These are phyloP conservation scores for Chernovozyma sophiae-reginae DNA, from an alignment of 1,139 yeast genomes.

Conservation along the genomic window DNA sequence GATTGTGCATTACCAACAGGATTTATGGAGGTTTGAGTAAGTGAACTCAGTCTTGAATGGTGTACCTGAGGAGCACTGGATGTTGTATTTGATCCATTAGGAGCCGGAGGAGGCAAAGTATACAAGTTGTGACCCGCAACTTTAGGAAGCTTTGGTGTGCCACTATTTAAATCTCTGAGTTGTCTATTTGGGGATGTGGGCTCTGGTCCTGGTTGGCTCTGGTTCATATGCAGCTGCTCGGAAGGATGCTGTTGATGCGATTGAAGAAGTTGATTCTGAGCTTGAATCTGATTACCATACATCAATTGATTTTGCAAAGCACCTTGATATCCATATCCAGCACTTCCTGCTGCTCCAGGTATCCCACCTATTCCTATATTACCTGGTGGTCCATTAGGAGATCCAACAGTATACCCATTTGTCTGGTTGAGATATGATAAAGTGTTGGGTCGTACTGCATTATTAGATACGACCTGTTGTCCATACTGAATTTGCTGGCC, in stretches of 20 bases:
- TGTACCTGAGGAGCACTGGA: constrained; percentile 17
- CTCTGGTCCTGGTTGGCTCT: constrained; percentile 13
- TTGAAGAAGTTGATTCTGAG: constrained; percentile 22
- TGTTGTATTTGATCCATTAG: constrained; percentile 10
- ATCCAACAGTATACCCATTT: background rate
- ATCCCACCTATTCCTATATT: background rate
- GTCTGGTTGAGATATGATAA: constrained; percentile 15
- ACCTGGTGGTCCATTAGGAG: background rate
- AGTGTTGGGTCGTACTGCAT: constrained; percentile 22
- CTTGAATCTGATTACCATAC: constrained; percentile 13
- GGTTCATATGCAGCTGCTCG: constrained; percentile 6
- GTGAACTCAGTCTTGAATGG: constrained; percentile 30
- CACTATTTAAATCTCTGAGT: constrained; percentile 18
- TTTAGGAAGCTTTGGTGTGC: constrained; percentile 37
- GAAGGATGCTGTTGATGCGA: constrained; percentile 6
- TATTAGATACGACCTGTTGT: constrained; percentile 13
- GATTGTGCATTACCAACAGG: background rate
- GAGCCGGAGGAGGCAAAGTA: constrained; percentile 29
- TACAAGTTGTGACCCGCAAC: constrained; percentile 24
- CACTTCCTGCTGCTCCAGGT: background rate
- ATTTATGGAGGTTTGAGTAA: constrained; percentile 14
- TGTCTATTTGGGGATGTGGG: constrained; percentile 36
- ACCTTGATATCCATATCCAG: background rate
- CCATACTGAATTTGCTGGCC: constrained; percentile 17
- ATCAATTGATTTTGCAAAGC: constrained; percentile 9